A percentile compares a stretch with the other conserved stretches of the same genome.
These are phyloP conservation scores for Boehmeria nivea DNA, from an alignment of 306 rosid genomes.

Conservation along the genomic window DNA sequence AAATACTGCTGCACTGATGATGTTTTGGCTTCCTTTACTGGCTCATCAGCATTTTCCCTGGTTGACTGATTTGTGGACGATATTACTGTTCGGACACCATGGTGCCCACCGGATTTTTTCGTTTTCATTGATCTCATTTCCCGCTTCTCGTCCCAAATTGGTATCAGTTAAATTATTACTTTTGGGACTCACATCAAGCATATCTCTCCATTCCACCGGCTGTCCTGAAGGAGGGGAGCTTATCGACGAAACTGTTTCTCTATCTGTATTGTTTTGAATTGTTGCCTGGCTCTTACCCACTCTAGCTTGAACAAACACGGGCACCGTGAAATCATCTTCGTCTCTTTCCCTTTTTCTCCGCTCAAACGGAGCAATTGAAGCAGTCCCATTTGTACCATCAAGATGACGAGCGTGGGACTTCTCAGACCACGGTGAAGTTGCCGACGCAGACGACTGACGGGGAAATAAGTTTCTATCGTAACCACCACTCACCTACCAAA, in stretches of 20 bases:
- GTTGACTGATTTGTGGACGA: slow-evolving; percentile 30
- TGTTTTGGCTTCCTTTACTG: slow-evolving; percentile 31
- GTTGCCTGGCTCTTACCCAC: slow-evolving; percentile 31
- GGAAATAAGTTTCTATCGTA: slow-evolving; percentile 51
- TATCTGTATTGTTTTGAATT: slow-evolving; percentile 26
- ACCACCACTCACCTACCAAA: slow-evolving; percentile 50
- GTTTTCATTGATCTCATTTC: slow-evolving; percentile 33
- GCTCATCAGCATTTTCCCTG: slow-evolving; percentile 33
- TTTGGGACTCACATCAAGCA: slow-evolving; percentile 29
- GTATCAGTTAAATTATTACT: slow-evolving; percentile 23
- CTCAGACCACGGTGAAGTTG: slow-evolving; percentile 37
- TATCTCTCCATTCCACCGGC: slow-evolving; percentile 29
- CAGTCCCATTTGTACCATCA: slow-evolving; percentile 35
- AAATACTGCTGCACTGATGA: slow-evolving; percentile 34
- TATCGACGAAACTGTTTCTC: slow-evolving; percentile 34
- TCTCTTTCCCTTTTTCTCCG: slow-evolving; percentile 53
- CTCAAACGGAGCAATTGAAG: slow-evolving; percentile 31
- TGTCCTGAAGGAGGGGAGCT: slow-evolving; percentile 34
- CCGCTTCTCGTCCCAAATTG: slow-evolving; percentile 34
- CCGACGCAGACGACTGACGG: slow-evolving; percentile 30
- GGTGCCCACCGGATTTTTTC: slow-evolving; percentile 22
- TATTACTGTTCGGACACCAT: slow-evolving; percentile 21
- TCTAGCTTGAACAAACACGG: slow-evolving; percentile 53
- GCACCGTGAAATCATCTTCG: slow-evolving; percentile 79
- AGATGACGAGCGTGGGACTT: slow-evolving; percentile 33